Evolutionary conservation across 352 stramenopile genomes (phyloP).

Genomic region (Phytophthora cactorum): DNA sequence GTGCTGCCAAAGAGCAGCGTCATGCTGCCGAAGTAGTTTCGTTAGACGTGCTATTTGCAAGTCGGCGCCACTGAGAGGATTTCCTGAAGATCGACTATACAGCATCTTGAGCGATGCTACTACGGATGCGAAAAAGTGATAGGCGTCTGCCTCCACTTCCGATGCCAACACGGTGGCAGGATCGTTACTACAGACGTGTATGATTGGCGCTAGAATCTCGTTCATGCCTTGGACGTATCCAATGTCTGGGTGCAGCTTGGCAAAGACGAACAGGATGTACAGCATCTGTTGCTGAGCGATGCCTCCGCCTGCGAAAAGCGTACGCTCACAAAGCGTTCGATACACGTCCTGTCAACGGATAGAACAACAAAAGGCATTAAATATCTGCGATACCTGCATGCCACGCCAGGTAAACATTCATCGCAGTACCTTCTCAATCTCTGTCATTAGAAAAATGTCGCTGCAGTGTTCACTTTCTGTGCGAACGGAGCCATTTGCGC

Average conservation of each 20-base stretch:
- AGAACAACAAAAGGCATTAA: not conserved
- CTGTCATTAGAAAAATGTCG: conserved; percentile 56
- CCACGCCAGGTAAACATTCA: not conserved
- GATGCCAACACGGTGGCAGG: conserved; percentile 29
- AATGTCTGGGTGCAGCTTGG: conserved; percentile 79
- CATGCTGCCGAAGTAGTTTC: conserved; percentile 58
- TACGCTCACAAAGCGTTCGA: conserved; percentile 57
- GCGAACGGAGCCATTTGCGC: conserved; percentile 16
- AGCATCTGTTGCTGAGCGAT: conserved; percentile 75
- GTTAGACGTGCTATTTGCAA: conserved; percentile 55
- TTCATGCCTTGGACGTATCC: conserved; percentile 97
- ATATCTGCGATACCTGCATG: not conserved
- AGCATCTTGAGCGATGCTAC: conserved; percentile 57
- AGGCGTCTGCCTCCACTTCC: conserved; percentile 61
- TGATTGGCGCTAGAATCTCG: conserved; percentile 90
- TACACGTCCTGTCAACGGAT: conserved; percentile 50
- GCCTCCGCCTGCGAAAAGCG: conserved; percentile 54
- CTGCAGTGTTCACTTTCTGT: conserved; percentile 22
- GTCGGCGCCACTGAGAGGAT: conserved; percentile 57
- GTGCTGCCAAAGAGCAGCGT: conserved; percentile 69
- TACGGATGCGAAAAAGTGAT: conserved; percentile 56
- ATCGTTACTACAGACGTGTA: conserved; percentile 72
- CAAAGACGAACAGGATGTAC: conserved; percentile 76
- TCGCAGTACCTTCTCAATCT: conserved; percentile 63
- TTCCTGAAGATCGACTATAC: conserved; percentile 45